These are phyloP conservation scores for Leishmania aethiopica DNA, from an alignment of 208 protist genomes.

Conservation along the genomic window DNA sequence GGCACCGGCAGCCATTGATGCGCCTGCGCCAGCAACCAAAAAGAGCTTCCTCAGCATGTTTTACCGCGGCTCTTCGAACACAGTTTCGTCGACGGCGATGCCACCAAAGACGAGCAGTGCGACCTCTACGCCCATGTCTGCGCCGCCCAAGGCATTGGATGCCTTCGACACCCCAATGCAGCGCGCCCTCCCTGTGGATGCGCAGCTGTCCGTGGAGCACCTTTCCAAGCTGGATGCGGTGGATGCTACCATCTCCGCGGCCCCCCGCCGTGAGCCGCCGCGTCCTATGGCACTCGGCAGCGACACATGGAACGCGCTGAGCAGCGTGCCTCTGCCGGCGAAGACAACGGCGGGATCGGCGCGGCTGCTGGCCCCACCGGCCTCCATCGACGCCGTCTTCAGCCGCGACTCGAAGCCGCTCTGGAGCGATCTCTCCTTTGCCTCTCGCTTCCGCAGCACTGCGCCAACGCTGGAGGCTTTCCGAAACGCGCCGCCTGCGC, in stretches of 20 bases:
- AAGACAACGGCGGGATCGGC: neutral
- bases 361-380: constrained; percentile 19
- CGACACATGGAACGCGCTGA: constrained; percentile 49
- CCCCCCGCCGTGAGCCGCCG: constrained; percentile 22
- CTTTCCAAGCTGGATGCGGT: constrained; percentile 15
- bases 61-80: constrained; percentile 21
- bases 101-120: neutral
- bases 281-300: constrained; percentile 40
- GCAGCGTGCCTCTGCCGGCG: constrained; percentile 23
- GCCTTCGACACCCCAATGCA: constrained; percentile 26
- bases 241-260: constrained; percentile 13
- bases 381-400: constrained; percentile 37
- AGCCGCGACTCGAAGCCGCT: constrained; percentile 36
- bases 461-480: constrained; percentile 51
- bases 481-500: constrained; percentile 18
- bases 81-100: neutral
- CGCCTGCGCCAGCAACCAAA: constrained; percentile 12
- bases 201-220: constrained; percentile 35
- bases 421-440: constrained; percentile 46
- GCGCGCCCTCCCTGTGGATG: constrained; percentile 40
- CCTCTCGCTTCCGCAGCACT: constrained; percentile 29
- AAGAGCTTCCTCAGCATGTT: constrained; percentile 49
- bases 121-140: neutral
- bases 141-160: constrained; percentile 16
- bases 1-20: constrained; percentile 33